Evolutionary conservation across 2,329 filamentous ascomycete genomes (phyloP).

Genomic region (Saccharata proteae): DNA sequence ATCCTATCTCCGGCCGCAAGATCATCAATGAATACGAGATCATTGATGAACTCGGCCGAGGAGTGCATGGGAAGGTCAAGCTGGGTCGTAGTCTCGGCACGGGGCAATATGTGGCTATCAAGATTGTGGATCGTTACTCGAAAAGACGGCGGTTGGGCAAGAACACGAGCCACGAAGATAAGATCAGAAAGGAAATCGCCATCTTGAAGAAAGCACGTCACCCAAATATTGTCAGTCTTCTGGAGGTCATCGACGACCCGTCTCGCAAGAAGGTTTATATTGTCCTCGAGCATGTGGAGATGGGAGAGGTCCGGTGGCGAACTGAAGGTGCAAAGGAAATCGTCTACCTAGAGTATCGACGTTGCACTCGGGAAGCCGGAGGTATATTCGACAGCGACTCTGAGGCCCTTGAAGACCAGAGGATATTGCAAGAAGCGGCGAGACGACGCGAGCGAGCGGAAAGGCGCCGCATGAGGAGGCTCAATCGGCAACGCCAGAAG

Average conservation of each 20-base stretch:
- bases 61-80: slow-evolving; percentile 96
- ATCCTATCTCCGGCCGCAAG: slow-evolving; percentile 82
- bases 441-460: slow-evolving; percentile 44
- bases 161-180: slow-evolving; percentile 58
- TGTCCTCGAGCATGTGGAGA: slow-evolving; percentile 86
- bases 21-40: slow-evolving; percentile 97
- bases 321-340: slow-evolving; percentile 78
- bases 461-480: slow-evolving; percentile 25
- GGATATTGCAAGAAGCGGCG: slow-evolving; percentile 32
- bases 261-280: slow-evolving; percentile 97
- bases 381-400: slow-evolving; percentile 32
- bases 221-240: slow-evolving; percentile 86
- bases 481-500: slow-evolving; percentile 19
- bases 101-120: slow-evolving; percentile 80
- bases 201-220: slow-evolving; percentile 97
- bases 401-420: slow-evolving; percentile 31
- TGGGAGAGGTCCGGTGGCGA: slow-evolving; percentile 89
- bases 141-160: slow-evolving; percentile 84
- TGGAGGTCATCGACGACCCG: slow-evolving; percentile 96
- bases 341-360: slow-evolving; percentile 66
- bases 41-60: slow-evolving; percentile 87
- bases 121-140: slow-evolving; percentile 93
- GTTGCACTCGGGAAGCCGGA: slow-evolving; percentile 60
- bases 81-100: slow-evolving; percentile 70
- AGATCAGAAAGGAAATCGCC: slow-evolving; percentile 90